Percentiles rank a stretch among this genome's conserved stretches.
These are phyloP conservation scores for Anthoceros angustus DNA, from an alignment of 225 moss, liverwort and hornwort species.

Conservation along the genomic window DNA sequence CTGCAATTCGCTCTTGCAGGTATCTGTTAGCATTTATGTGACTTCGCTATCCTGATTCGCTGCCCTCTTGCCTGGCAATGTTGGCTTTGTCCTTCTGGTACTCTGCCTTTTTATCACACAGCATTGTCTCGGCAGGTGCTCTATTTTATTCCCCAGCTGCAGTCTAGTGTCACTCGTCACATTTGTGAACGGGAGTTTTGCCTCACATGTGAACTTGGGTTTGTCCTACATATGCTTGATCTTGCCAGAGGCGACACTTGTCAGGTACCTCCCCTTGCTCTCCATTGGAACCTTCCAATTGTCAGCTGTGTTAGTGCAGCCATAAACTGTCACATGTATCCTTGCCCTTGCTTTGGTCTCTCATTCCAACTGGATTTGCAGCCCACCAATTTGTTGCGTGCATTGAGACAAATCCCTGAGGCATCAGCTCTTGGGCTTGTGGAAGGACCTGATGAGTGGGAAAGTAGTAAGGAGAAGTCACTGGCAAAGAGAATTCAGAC, in stretches of 20 bases:
- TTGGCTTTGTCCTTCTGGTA: neutral
- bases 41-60: neutral
- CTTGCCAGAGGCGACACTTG: conserved; percentile 55
- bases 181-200: conserved; percentile 56
- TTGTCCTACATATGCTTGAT: conserved; percentile 55
- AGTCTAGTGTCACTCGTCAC: conserved; percentile 41
- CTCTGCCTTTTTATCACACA: neutral
- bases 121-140: conserved; percentile 23
- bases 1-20: conserved; percentile 59
- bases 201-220: conserved; percentile 59
- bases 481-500: conserved; percentile 52
- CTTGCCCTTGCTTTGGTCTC: too few species aligned
- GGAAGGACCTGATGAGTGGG: conserved; percentile 51
- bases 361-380: conserved; percentile 11
- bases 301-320: neutral
- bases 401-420: conserved; percentile 43
- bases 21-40: conserved; percentile 12
- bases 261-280: conserved; percentile 24
- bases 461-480: conserved; percentile 45
- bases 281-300: conserved; percentile 9
- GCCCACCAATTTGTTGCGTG: conserved; percentile 52
- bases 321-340: neutral
- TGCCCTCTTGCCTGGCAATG: neutral
- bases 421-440: conserved; percentile 49
- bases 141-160: conserved; percentile 44